Base-by-base conservation (phyloP, 768 basidiomycete genomes). In the Lactarius evosmus region DNA sequence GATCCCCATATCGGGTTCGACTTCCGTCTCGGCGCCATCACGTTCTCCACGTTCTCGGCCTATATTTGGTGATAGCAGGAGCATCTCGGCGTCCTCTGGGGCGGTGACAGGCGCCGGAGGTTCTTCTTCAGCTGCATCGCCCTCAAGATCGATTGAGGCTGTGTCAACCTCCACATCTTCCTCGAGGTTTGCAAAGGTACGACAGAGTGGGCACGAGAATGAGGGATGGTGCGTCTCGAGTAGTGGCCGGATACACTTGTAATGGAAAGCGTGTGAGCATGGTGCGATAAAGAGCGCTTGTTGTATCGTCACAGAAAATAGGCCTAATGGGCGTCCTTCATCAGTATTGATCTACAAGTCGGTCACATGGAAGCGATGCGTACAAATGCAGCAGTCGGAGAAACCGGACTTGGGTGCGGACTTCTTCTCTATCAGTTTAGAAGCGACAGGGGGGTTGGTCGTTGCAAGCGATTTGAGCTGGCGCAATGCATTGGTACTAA, bases 231-330 rank as follows among this genome's bases (percentile, higher is more conserved):
- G 93, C n/a, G 83, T 76, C 68, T 91, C 84, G 49, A 98, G 81
- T 12, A 98, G 81, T 1, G 95, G 96, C 0, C 94, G 85, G 64
- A 99, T 95, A 74, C 96, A 98, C 75, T 98, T 98, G 84, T 92
- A 94, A 77, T 95, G 93, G 79, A 92, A 93, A 0, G 94, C 88
- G 74, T 99, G 96, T 1, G 93, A 95, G 76, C 96, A 99, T 0
- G 96, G 96, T 32, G 96, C 94, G 72, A 99, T 95, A 79, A 99
- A 98, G 54, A 98, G 85, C 0, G 94, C 91, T 75, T 99, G 96
- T 66, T 88, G 91, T 73, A 98, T 95, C 1, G 93, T 89, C 0
- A 98, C 94, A 27, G 86, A 78, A 78, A 96, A 99, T 30, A 89
- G 76, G 73, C 85, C 83, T 84, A 59, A 32, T 3, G 32, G 19